Evolutionary conservation across 768 basidiomycete genomes (phyloP), one percentile per base, ranked within the genome.

Genomic region (Lactifluus volemus): DNA sequence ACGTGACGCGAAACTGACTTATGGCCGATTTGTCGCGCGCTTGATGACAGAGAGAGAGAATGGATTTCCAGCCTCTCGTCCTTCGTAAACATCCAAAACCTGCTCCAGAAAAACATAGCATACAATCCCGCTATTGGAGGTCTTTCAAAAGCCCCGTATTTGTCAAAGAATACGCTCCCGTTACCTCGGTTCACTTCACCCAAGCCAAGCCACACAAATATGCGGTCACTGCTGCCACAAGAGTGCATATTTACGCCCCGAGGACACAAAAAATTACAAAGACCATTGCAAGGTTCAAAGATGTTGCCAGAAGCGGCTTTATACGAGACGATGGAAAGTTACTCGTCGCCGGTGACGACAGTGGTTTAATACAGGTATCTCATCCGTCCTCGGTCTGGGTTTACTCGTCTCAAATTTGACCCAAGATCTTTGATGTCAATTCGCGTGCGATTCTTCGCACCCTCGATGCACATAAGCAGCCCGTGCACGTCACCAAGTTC

Each of bases 211-310:
- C 96, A 5, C 93, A 99, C 71, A 79, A 89, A 69, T 98, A 95
- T 78, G 96, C 94, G 29, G 94, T 98, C 58, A 97, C 95, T 30
- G 90, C 94, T 2, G 93, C 92, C 0, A 89, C 94, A 1, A 80
- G 95, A 65, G 85, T 99, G 1, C 91, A 98, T 73, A 88, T 98
- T 70, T 98, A 98, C 74, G 91, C 93, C 3, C 93, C 95, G 14
- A 86, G 92, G 55, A 98, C 96, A 3, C 95, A 98, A 74, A 95
- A 94, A 73, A 84, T 98, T 57, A 90, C 86, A 15, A 98, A 98
- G 79, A 96, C 92, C 2, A 92, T 99, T 59, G 89, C 95, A 32
- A 80, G 97, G 42, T 99, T 99, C 77, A 98, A 97, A 72, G 97
- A 98, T 69, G 87, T 95, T 39, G 94, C 96, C 0, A 78, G 94